Conservation (phyloP, 148 eudicot genomes). For the Vaccinium macrocarpon region DNA sequence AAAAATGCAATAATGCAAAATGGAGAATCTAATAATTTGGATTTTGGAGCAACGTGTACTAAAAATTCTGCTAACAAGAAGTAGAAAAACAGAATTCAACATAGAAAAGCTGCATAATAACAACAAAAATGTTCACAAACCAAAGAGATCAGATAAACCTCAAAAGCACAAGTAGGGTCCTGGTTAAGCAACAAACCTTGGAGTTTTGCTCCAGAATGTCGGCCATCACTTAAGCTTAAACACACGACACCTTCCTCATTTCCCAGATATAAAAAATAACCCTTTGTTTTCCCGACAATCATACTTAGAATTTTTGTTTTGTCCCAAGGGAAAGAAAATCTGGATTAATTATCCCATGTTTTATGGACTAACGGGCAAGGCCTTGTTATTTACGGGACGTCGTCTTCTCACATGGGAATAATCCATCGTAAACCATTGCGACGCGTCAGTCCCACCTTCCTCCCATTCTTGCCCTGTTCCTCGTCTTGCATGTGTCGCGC, state of each 20-base stretch:
- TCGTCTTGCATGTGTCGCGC: constrained; percentile 20
- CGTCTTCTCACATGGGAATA: not conserved
- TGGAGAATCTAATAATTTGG: too few species aligned
- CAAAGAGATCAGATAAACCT: not conserved
- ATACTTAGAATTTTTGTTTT: not conserved
- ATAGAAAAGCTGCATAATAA: too few species aligned
- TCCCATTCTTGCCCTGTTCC: constrained; percentile 24
- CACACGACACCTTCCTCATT: not conserved
- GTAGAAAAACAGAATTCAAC: too few species aligned
- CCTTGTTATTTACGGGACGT: not conserved
- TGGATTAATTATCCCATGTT: not conserved
- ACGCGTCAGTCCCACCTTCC: constrained; percentile 13
- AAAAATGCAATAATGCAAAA: too few species aligned
- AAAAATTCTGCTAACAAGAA: too few species aligned
- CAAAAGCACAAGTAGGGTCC: not conserved
- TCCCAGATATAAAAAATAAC: not conserved
- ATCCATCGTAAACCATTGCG: not conserved
- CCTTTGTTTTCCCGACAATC: not conserved
- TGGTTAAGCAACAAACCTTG: not conserved
- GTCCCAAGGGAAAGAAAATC: not conserved
- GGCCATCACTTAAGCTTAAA: not conserved
- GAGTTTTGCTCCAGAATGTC: not conserved
- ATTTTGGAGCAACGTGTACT: too few species aligned
- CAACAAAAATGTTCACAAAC: not conserved
- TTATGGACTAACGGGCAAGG: not conserved